phyloP scores from a whole-genome alignment of 768 basidiomycete genomes.

The Coprinopsis cinerea region DNA sequence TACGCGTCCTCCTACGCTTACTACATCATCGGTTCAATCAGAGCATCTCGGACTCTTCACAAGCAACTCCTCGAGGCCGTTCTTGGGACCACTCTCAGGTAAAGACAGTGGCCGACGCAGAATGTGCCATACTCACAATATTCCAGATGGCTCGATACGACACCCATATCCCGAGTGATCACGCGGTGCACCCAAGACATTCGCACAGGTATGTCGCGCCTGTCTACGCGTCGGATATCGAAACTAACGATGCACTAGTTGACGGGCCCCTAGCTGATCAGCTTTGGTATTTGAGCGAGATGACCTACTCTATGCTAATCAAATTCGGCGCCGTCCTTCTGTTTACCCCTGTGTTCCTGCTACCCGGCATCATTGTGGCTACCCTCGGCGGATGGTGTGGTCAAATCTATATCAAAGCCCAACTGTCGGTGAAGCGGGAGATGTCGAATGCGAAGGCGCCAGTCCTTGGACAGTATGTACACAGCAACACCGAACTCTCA shows the following conservation, averaged over 20 bases:
- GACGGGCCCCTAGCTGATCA: constrained; percentile 35
- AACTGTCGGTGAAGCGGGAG: constrained; percentile 40
- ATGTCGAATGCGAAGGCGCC: constrained; percentile 39
- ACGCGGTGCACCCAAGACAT: constrained; percentile 63
- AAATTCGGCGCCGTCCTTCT: constrained; percentile 38
- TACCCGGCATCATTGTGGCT: constrained; percentile 20
- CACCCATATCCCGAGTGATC: constrained; percentile 46
- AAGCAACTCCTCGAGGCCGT: constrained; percentile 43
- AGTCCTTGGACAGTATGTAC: constrained; percentile 40
- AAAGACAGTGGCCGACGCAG: background rate
- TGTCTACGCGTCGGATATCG: no score
- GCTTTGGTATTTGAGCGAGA: constrained; percentile 23
- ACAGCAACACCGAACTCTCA: no score
- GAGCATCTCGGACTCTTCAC: constrained; percentile 51
- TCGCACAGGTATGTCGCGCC: constrained; percentile 31
- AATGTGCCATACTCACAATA: background rate
- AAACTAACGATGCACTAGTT: constrained; percentile 34
- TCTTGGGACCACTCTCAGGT: constrained; percentile 56
- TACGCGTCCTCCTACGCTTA: constrained; percentile 31
- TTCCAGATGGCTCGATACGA: constrained; percentile 38
- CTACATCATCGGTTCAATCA: constrained; percentile 40
- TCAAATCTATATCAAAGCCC: constrained; percentile 37
- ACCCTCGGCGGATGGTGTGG: constrained; percentile 19
- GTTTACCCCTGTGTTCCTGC: constrained; percentile 36
- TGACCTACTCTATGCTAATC: constrained; percentile 30